These are phyloP conservation scores for Myriangium duriaei DNA, from an alignment of 2,329 filamentous ascomycete genomes.

Conservation along the genomic window DNA sequence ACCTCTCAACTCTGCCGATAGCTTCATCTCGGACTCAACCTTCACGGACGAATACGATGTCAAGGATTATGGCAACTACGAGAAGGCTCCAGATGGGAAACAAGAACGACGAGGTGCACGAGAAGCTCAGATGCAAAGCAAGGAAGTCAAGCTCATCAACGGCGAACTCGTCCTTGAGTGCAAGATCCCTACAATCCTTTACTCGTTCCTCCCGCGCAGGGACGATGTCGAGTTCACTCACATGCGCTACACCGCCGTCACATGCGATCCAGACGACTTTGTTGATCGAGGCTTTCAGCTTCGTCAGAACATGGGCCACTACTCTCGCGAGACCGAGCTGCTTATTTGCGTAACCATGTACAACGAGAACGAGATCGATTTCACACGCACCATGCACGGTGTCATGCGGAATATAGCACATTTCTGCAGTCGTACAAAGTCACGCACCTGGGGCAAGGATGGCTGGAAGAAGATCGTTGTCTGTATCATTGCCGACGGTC, in stretches of 20 bases:
- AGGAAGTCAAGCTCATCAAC: constrained; percentile 92
- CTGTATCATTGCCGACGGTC: constrained; percentile 88
- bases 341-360: constrained; percentile 99
- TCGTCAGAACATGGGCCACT: constrained; percentile 77
- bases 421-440: constrained; percentile 86
- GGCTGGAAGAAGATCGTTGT: constrained; percentile 99
- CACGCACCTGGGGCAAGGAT: constrained; percentile 88
- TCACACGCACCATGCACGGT: constrained; percentile 95
- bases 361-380: constrained; percentile 94
- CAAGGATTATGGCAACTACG: constrained; percentile 57
- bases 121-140: constrained; percentile 76
- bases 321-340: constrained; percentile 78
- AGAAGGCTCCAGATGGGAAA: constrained; percentile 71
- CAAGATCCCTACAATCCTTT: constrained; percentile 96
- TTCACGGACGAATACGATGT: constrained; percentile 45
- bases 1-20: constrained; percentile 49
- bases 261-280: constrained; percentile 92
- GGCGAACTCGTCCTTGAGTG: constrained; percentile 95
- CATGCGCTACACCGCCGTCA: constrained; percentile 98
- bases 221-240: constrained; percentile 96
- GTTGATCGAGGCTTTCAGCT: constrained; percentile 80
- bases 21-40: constrained; percentile 49
- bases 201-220: constrained; percentile 86
- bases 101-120: constrained; percentile 81
- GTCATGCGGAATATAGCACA: constrained; percentile 98